phyloP scores from a whole-genome alignment of 257 asterid genomes.

The Nicotiana sylvestris region DNA sequence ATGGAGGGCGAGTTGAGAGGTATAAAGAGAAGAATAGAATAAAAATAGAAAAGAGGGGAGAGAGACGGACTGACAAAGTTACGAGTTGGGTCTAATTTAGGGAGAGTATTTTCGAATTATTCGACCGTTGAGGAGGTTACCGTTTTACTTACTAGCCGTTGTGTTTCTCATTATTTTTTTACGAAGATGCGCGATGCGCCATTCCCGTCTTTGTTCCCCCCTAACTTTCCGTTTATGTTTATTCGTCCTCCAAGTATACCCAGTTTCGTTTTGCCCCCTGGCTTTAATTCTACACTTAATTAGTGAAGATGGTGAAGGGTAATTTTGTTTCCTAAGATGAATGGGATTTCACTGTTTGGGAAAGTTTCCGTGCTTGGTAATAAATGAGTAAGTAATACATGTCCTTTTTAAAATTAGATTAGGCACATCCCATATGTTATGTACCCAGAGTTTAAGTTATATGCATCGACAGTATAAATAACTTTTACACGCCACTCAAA shows the following conservation, averaged over 20 bases:
- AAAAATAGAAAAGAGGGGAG: background rate
- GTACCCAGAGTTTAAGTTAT: no score
- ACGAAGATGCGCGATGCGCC: background rate
- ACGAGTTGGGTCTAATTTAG: conserved; percentile 35
- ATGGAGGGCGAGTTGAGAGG: background rate
- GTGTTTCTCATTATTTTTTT: background rate
- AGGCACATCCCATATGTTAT: no score
- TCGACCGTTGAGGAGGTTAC: conserved; percentile 50
- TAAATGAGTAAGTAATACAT: no score
- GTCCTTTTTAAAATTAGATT: no score
- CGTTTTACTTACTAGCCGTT: conserved; percentile 6
- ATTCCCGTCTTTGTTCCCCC: background rate
- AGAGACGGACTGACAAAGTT: background rate
- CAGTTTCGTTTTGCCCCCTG: background rate
- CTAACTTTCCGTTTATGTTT: background rate
- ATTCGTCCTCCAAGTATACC: background rate
- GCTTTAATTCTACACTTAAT: background rate
- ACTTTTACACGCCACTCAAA: no score
- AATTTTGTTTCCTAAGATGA: no score
- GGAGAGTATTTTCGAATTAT: conserved; percentile 25
- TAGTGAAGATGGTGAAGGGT: background rate
- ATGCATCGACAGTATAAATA: no score
- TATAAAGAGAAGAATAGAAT: background rate
- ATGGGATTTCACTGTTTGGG: no score
- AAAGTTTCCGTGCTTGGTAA: no score